Conservation (phyloP, 306 rosid genomes). For the Begonia peltatifolia region DNA sequence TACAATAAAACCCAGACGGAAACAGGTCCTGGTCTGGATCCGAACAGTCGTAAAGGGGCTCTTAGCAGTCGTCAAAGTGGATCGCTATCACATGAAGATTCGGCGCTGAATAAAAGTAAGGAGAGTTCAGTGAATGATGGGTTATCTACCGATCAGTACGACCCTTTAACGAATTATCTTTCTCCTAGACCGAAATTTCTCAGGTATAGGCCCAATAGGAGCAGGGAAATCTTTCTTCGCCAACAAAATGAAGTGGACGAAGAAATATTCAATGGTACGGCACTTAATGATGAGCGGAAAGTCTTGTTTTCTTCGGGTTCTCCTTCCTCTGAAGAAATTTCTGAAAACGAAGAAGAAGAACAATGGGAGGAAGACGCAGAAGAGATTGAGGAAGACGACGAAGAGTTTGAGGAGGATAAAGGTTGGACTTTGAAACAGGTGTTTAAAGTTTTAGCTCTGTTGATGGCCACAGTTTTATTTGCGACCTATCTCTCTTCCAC, state of each 20-base stretch:
- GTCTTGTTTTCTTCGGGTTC: slow-evolving; percentile 6
- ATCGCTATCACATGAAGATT: slow-evolving; percentile 5
- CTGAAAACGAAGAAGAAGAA: slow-evolving; percentile 6
- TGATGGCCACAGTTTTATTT: slow-evolving; percentile 9
- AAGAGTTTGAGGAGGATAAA: slow-evolving; percentile 10
- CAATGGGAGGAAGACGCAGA: slow-evolving; percentile 11
- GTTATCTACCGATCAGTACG: slow-evolving; percentile 15
- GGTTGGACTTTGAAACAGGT: slow-evolving; percentile 14
- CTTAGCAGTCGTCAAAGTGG: not conserved
- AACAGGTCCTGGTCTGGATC: slow-evolving; percentile 7
- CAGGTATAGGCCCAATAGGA: slow-evolving; percentile 26
- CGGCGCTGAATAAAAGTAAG: slow-evolving; percentile 1
- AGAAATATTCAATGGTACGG: slow-evolving; percentile 1
- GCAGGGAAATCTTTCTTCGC: slow-evolving; percentile 17
- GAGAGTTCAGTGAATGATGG: slow-evolving; percentile 3
- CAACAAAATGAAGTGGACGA: slow-evolving; percentile 6
- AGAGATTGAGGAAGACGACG: slow-evolving; percentile 8
- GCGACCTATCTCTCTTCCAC: slow-evolving; percentile 10
- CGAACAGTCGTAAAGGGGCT: not conserved
- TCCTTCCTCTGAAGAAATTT: slow-evolving; percentile 5
- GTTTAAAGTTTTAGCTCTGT: slow-evolving; percentile 10
- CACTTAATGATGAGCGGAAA: slow-evolving; percentile 9
- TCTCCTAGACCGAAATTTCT: slow-evolving; percentile 37
- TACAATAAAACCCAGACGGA: slow-evolving; percentile 3
- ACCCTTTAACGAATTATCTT: slow-evolving; percentile 26